phyloP scores from a whole-genome alignment of 805 yeast species.

The Metschnikowia arizonensis region DNA sequence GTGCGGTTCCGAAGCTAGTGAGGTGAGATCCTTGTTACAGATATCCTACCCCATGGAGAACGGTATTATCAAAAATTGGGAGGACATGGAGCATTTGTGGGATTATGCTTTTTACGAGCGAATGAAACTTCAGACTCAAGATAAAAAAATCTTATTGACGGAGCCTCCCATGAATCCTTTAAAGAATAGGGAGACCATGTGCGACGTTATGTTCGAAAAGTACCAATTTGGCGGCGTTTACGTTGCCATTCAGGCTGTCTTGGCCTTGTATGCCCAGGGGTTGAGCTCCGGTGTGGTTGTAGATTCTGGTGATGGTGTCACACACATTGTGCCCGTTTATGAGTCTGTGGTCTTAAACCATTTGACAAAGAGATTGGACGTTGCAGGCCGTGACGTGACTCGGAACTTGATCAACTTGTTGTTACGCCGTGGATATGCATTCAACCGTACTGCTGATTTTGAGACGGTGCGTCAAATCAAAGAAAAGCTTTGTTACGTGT shows the following conservation, averaged over 20 bases:
- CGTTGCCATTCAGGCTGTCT: slow-evolving; percentile 96
- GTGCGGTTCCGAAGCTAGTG: slow-evolving; percentile 96
- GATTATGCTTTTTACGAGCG: slow-evolving; percentile 93
- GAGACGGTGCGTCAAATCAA: slow-evolving; percentile 98
- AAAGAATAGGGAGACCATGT: slow-evolving; percentile 86
- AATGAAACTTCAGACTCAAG: slow-evolving; percentile 71
- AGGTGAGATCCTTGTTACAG: slow-evolving; percentile 84
- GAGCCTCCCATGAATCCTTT: slow-evolving; percentile 98
- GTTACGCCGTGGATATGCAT: slow-evolving; percentile 94
- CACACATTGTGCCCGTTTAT: slow-evolving; percentile 97
- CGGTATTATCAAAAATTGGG: slow-evolving; percentile 95
- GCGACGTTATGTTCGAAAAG: slow-evolving; percentile 87
- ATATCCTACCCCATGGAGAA: slow-evolving; percentile 98
- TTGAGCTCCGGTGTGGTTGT: slow-evolving; percentile 96
- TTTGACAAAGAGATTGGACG: slow-evolving; percentile 85
- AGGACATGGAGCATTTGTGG: slow-evolving; percentile 98
- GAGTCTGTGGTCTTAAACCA: slow-evolving; percentile 96
- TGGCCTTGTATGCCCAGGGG: slow-evolving; percentile 96
- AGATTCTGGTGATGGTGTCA: slow-evolving; percentile 98
- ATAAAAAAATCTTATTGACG: slow-evolving; percentile 79
- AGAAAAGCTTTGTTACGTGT: slow-evolving; percentile 92
- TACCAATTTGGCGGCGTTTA: slow-evolving; percentile 90
- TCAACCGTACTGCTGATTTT: slow-evolving; percentile 97
- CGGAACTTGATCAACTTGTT: slow-evolving; percentile 86
- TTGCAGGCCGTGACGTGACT: slow-evolving; percentile 98